phyloP scores from a whole-genome alignment of 495 filamentous ascomycete genomes.

The Tricharina praecox region DNA sequence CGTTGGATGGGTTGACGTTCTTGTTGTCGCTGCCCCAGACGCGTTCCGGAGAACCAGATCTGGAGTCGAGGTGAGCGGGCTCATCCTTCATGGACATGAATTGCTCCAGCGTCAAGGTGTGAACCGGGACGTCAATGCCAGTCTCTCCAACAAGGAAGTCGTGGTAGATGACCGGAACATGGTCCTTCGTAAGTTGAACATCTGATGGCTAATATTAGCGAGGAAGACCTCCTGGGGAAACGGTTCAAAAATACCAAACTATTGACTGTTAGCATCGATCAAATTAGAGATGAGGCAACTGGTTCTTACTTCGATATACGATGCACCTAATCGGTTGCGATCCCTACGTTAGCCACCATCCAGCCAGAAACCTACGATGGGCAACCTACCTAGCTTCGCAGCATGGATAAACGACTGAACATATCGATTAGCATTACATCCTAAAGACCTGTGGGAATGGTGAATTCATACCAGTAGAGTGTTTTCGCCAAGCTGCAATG shows the following conservation, averaged over 20 bases:
- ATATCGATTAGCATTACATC: constrained; percentile 7
- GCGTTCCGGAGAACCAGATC: constrained; percentile 35
- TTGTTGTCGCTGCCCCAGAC: constrained; percentile 3
- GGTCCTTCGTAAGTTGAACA: constrained; percentile 95
- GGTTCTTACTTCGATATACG: constrained; percentile 23
- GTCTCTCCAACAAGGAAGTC: constrained; percentile 98
- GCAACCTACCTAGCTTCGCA: constrained; percentile 60
- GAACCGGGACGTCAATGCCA: constrained; percentile 90
- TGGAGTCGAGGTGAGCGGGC: constrained; percentile 30
- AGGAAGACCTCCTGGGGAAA: too few relatives aligned
- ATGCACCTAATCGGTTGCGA: constrained; percentile 8
- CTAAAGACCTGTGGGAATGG: too few relatives aligned
- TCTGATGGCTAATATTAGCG: constrained; percentile 33
- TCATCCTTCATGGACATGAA: constrained; percentile 32
- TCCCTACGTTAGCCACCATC: neutral
- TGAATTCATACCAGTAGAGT: constrained; percentile 46
- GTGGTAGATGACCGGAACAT: constrained; percentile 97
- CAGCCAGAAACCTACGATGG: neutral
- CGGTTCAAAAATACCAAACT: too few relatives aligned
- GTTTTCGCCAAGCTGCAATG: constrained; percentile 89
- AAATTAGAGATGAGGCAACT: too few relatives aligned
- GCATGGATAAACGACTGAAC: constrained; percentile 79
- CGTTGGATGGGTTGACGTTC: neutral
- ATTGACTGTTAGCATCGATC: too few relatives aligned
- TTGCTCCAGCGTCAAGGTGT: constrained; percentile 83